These are phyloP conservation scores for Diaporthe amygdali DNA, from an alignment of 2,329 filamentous ascomycete species.

Conservation along the genomic window DNA sequence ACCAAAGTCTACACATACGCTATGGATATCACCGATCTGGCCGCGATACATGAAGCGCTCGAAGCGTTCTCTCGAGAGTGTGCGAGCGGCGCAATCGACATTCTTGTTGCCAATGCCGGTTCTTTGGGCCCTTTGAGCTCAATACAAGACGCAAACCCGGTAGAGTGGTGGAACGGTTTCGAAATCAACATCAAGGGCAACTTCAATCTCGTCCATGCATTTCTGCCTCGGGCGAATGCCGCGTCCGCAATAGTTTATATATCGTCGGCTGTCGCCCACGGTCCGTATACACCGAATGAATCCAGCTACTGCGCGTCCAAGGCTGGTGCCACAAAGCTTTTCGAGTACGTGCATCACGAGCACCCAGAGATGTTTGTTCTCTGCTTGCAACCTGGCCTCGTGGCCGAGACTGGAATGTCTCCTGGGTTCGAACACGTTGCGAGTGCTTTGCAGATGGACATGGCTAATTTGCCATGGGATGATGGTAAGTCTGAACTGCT, in stretches of 20 bases:
- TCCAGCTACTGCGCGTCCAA: constrained; percentile 11
- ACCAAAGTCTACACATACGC: not conserved
- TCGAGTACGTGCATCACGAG: constrained; percentile 16
- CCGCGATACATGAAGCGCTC: not conserved
- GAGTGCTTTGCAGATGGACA: not conserved
- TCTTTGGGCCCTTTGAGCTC: not conserved
- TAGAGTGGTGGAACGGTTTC: not conserved
- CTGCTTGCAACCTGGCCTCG: constrained; percentile 8
- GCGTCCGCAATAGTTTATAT: not conserved
- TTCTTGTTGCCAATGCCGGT: not conserved
- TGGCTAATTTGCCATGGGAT: not conserved
- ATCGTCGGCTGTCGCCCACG: not conserved
- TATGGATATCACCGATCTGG: not conserved
- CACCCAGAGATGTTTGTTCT: not conserved
- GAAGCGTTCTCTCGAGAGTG: not conserved
- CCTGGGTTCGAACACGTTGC: constrained; percentile 1
- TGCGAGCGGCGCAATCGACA: not conserved
- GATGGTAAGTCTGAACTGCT: not conserved
- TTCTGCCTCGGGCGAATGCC: not conserved
- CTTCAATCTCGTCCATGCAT: constrained; percentile 1
- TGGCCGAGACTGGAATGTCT: constrained; percentile 1
- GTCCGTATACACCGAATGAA: constrained; percentile 8
- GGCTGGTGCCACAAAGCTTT: constrained; percentile 5
- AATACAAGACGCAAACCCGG: not conserved
- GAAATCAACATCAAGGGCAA: constrained; percentile 2